These are phyloP conservation scores for Aspergillus fijiensis DNA, from an alignment of 2,329 filamentous ascomycete genomes.

Conservation along the genomic window DNA sequence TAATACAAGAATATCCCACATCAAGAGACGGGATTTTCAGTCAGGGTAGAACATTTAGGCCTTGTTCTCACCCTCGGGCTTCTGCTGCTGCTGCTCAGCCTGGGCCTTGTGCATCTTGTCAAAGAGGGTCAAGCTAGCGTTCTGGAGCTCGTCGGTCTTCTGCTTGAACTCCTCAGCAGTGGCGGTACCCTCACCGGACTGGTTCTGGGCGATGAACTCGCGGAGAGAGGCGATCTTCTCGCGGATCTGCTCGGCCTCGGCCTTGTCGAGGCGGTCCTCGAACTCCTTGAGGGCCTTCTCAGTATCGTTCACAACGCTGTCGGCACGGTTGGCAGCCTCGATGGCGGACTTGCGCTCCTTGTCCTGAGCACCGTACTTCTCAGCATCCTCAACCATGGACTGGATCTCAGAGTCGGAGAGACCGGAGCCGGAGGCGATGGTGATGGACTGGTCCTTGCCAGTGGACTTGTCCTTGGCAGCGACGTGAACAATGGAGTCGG, in stretches of 20 bases:
- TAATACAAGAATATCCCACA: constrained; percentile 17
- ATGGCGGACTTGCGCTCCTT: constrained; percentile 97
- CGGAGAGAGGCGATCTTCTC: constrained; percentile 88
- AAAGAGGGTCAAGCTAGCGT: constrained; percentile 91
- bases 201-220: constrained; percentile 90
- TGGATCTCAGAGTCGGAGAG: constrained; percentile 93
- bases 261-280: constrained; percentile 93
- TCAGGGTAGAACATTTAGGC: constrained; percentile 42
- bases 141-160: constrained; percentile 98
- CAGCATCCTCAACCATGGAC: constrained; percentile 95
- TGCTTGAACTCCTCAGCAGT: constrained; percentile 94
- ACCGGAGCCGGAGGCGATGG: constrained; percentile 95
- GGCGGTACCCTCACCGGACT: constrained; percentile 81
- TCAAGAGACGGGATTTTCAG: constrained; percentile 18
- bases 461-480: constrained; percentile 99
- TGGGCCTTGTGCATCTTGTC: constrained; percentile 99
- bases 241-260: constrained; percentile 85
- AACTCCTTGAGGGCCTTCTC: constrained; percentile 98
- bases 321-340: constrained; percentile 94
- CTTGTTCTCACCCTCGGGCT: constrained; percentile 67
- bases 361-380: constrained; percentile 91
- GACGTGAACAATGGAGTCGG: constrained; percentile 96
- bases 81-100: constrained; percentile 61
- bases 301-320: constrained; percentile 94
- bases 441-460: constrained; percentile 99